Percentiles rank a stretch among this genome's conserved stretches.
Evolutionary conservation across 2,329 filamentous ascomycete genomes (phyloP).

Genomic region (Scytalidium lignicola): DNA sequence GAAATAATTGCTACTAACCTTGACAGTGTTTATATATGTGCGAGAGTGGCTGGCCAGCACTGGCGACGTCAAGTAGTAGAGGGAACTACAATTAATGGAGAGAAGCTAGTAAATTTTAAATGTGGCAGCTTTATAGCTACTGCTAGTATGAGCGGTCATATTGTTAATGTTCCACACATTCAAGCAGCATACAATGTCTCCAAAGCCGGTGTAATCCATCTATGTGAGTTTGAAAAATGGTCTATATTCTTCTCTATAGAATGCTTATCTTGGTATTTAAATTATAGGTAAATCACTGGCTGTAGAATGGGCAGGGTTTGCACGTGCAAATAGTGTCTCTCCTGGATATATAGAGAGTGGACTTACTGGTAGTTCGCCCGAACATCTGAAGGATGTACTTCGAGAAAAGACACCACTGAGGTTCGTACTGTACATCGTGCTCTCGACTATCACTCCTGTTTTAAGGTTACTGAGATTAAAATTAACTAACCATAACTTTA

Average conservation of each 20-base stretch:
- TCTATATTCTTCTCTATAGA: too few relatives aligned
- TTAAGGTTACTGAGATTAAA: neutral
- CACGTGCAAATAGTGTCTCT: slow-evolving; percentile 75
- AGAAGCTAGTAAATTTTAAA: slow-evolving; percentile 45
- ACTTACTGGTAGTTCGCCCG: slow-evolving; percentile 58
- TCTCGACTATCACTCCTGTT: neutral
- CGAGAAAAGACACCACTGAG: slow-evolving; percentile 33
- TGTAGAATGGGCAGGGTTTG: slow-evolving; percentile 73
- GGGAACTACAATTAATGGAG: neutral
- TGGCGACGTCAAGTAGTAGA: slow-evolving; percentile 28
- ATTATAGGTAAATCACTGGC: slow-evolving; percentile 71
- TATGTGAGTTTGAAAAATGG: neutral
- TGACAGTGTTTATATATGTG: slow-evolving; percentile 68
- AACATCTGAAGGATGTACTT: slow-evolving; percentile 76
- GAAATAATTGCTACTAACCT: slow-evolving; percentile 54
- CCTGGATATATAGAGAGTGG: slow-evolving; percentile 84
- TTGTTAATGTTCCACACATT: slow-evolving; percentile 79
- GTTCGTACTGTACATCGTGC: neutral
- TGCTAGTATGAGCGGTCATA: slow-evolving; percentile 72
- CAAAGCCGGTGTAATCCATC: slow-evolving; percentile 61
- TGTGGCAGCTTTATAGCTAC: slow-evolving; percentile 67
- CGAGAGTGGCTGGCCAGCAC: slow-evolving; percentile 56
- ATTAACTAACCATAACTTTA: neutral
- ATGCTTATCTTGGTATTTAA: too few relatives aligned
- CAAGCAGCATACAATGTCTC: slow-evolving; percentile 75